Conservation (phyloP, 441 rosid genomes). For the Mallotus repandus region DNA sequence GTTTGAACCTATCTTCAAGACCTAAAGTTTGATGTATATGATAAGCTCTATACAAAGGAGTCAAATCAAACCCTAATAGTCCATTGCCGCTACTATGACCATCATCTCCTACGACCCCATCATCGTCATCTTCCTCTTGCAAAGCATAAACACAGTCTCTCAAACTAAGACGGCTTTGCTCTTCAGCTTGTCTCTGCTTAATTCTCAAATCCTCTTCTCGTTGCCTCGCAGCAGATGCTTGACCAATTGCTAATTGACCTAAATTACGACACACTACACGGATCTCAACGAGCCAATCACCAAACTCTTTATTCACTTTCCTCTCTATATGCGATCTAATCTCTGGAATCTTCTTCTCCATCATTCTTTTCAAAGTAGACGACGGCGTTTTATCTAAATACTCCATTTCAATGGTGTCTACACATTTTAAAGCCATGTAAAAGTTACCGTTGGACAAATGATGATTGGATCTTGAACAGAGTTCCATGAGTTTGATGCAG, state of each 20-base stretch:
- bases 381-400: constrained; percentile 64
- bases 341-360: constrained; percentile 80
- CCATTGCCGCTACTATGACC: constrained; percentile 53
- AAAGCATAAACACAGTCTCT: constrained; percentile 84
- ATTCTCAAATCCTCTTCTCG: constrained; percentile 90
- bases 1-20: constrained; percentile 77
- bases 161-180: constrained; percentile 85
- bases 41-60: constrained; percentile 82
- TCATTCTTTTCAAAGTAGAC: constrained; percentile 71
- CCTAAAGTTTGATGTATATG: constrained; percentile 89
- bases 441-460: constrained; percentile 69
- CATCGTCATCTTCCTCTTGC: constrained; percentile 79
- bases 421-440: constrained; percentile 82
- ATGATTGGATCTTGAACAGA: constrained; percentile 66
- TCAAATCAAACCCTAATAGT: constrained; percentile 66
- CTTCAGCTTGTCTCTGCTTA: constrained; percentile 96
- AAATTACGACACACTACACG: constrained; percentile 87
- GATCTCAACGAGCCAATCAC: constrained; percentile 98
- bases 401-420: constrained; percentile 67
- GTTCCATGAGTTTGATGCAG: constrained; percentile 69
- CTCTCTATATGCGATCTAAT: constrained; percentile 76
- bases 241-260: constrained; percentile 94
- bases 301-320: constrained; percentile 80
- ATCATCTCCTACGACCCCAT: constrained; percentile 39
- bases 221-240: constrained; percentile 92